Conservation (phyloP, 371 early-diverging fungal genomes). For the Lichtheimia hyalospora region DNA sequence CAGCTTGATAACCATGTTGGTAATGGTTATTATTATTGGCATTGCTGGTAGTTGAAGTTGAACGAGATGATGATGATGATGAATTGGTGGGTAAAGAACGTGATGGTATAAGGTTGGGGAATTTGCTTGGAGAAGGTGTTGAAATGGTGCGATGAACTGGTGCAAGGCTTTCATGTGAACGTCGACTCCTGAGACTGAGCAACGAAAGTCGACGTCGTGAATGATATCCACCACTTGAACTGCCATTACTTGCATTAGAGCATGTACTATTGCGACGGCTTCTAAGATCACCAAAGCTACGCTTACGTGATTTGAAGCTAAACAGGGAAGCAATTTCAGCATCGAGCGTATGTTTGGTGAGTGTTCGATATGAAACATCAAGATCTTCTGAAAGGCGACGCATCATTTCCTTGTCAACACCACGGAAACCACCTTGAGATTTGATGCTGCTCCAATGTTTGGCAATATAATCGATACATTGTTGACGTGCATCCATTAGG, state of each 20-base stretch:
- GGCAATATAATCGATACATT: constrained; percentile 33
- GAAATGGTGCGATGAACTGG: background rate
- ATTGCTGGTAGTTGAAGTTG: too few relatives aligned
- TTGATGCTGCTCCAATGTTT: constrained; percentile 39
- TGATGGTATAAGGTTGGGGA: background rate
- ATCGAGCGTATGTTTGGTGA: constrained; percentile 29
- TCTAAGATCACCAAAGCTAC: background rate
- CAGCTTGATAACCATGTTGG: too few relatives aligned
- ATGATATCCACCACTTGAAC: background rate
- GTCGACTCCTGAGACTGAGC: constrained; percentile 5
- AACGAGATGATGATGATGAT: background rate
- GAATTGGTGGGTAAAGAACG: background rate
- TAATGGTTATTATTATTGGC: too few relatives aligned
- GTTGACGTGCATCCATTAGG: constrained; percentile 24
- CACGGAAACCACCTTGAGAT: constrained; percentile 33
- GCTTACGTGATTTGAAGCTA: constrained; percentile 18
- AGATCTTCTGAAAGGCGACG: constrained; percentile 28
- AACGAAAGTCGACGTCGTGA: constrained; percentile 6
- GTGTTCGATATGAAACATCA: constrained; percentile 34
- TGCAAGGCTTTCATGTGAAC: constrained; percentile 5
- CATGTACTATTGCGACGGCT: too few relatives aligned
- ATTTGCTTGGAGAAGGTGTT: background rate
- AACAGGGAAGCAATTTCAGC: constrained; percentile 31
- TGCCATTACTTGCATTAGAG: too few relatives aligned
- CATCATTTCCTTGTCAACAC: constrained; percentile 33